These are phyloP conservation scores for Zasmidium angulare DNA, from an alignment of 2,329 filamentous ascomycete genomes.

Conservation along the genomic window DNA sequence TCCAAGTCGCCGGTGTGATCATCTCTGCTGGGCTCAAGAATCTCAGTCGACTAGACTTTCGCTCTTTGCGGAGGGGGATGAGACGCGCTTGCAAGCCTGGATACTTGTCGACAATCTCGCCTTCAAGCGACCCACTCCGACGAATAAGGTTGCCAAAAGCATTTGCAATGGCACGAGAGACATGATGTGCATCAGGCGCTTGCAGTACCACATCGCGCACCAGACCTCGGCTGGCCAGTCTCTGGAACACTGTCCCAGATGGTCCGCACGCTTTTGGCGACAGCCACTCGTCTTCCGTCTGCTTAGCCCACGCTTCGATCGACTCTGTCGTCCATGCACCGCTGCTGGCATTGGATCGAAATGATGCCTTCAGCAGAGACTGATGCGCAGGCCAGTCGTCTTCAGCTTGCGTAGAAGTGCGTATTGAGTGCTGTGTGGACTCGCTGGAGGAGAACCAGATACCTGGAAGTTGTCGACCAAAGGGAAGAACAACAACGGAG, in stretches of 20 bases:
- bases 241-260: conserved; percentile 63
- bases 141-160: conserved; percentile 58
- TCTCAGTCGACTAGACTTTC: conserved; percentile 69
- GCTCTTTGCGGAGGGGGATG: conserved; percentile 74
- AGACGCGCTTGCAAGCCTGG: conserved; percentile 66
- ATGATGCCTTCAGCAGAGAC: conserved; percentile 23
- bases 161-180: conserved; percentile 62
- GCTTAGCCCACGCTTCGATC: conserved; percentile 49
- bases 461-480: conserved; percentile 55
- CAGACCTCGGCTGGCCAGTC: conserved; percentile 73
- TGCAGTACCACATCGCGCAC: conserved; percentile 63
- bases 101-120: conserved; percentile 45
- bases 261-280: conserved; percentile 67
- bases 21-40: conserved; percentile 72
- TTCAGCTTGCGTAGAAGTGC: conserved; percentile 41
- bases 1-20: conserved; percentile 70
- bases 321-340: conserved; percentile 51
- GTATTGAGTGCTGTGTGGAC: conserved; percentile 37
- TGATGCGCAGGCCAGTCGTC: conserved; percentile 49
- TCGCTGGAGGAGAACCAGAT: conserved; percentile 52
- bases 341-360: conserved; percentile 35
- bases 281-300: conserved; percentile 56
- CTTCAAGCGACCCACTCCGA: conserved; percentile 10
- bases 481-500: conserved; percentile 75
- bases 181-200: conserved; percentile 65